phyloP scores from a whole-genome alignment of 192 early-diverging fungal species.

The Backusella luteola region DNA sequence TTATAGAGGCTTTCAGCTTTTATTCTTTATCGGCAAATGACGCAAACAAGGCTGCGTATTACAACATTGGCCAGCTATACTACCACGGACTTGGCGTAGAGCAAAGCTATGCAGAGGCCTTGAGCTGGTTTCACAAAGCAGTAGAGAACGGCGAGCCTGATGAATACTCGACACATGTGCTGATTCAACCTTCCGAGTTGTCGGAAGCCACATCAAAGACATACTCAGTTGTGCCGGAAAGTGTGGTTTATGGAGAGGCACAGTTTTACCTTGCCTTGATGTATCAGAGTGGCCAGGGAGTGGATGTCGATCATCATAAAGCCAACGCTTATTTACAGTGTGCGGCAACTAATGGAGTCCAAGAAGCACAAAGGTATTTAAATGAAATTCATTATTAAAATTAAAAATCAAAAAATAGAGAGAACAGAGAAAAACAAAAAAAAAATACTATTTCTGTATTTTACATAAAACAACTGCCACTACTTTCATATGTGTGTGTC shows the following conservation, averaged over 20 bases:
- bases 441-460: neutral
- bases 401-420: neutral
- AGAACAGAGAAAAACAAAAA: no score
- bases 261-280: neutral
- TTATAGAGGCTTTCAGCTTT: neutral
- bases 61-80: neutral
- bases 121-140: neutral
- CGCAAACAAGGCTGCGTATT: neutral
- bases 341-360: neutral
- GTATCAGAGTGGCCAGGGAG: neutral
- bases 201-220: neutral
- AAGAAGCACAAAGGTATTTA: neutral
- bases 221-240: neutral
- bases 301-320: neutral
- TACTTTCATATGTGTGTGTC: no score
- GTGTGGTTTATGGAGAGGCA: neutral
- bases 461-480: neutral
- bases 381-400: neutral
- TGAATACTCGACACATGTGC: neutral
- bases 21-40: neutral
- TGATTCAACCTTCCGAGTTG: neutral
- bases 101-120: neutral
- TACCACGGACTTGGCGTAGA: neutral
- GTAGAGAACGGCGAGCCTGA: neutral
- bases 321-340: neutral